These are phyloP conservation scores for Trichoderma simmonsii DNA, from an alignment of 2,329 filamentous ascomycete species.

Conservation along the genomic window DNA sequence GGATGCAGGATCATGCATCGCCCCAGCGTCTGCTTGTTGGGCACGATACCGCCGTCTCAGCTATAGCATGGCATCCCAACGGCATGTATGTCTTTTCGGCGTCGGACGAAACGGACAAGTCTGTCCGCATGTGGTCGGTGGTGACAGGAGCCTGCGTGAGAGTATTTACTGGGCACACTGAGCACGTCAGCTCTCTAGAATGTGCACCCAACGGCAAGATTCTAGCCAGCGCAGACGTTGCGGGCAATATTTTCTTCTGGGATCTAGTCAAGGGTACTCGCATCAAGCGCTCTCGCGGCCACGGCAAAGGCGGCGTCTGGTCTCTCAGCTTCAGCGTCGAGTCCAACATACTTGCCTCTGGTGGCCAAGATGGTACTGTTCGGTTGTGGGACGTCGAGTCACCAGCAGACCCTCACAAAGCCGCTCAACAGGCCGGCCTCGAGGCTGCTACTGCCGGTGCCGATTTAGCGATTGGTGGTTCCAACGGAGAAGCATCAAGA, in stretches of 20 bases:
- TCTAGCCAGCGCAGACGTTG: slow-evolving; percentile 84
- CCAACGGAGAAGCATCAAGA: slow-evolving; percentile 30
- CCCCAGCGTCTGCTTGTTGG: slow-evolving; percentile 85
- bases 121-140: slow-evolving; percentile 97
- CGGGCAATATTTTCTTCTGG: slow-evolving; percentile 92
- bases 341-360: slow-evolving; percentile 84
- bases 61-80: slow-evolving; percentile 91
- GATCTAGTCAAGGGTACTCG: slow-evolving; percentile 81
- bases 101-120: slow-evolving; percentile 79
- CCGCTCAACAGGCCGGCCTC: slow-evolving; percentile 43
- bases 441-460: slow-evolving; percentile 42
- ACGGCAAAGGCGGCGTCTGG: slow-evolving; percentile 91
- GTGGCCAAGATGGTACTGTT: slow-evolving; percentile 88
- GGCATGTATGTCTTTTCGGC: slow-evolving; percentile 91
- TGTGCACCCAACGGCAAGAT: slow-evolving; percentile 86
- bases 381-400: slow-evolving; percentile 88
- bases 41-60: slow-evolving; percentile 90
- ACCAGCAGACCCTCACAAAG: slow-evolving; percentile 61
- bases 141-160: slow-evolving; percentile 81
- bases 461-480: slow-evolving; percentile 36
- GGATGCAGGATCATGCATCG: slow-evolving; percentile 89
- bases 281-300: slow-evolving; percentile 89
- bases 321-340: slow-evolving; percentile 92
- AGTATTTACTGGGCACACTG: slow-evolving; percentile 86
- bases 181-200: slow-evolving; percentile 79